Evolutionary conservation across 2,329 filamentous ascomycete genomes (phyloP), one percentile per base, ranked within the genome.

Genomic region (Chaetoscypha palmicola): DNA sequence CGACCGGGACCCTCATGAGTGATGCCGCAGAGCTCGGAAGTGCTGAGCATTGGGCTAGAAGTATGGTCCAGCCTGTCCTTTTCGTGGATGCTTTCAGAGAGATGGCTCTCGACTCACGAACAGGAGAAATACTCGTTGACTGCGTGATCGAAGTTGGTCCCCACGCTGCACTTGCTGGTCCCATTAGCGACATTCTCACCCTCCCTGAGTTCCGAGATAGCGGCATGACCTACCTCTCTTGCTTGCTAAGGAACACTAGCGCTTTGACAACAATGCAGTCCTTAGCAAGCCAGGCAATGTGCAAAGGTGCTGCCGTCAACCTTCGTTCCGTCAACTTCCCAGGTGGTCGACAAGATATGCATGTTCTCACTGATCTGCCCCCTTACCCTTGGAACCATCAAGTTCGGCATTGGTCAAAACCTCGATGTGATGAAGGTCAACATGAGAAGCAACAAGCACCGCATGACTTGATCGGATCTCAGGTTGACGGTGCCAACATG

Each of bases 351-450:
- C 24, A 43, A 16, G 39, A 45, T 33, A 16, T 39, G 11, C 20
- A 37, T 20, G 41, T 46, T 26, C 26, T 76, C 3, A 53, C 61
- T 1, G 64, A 73, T 43, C 55, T 78, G n/a, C 72, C 73, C 2
- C 62, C 66, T 2, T 77, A 77, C 47, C 64, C 70, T 1, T 78
- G 73, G 72, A 72, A 77, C 21, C 73, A 76, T 45, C 57, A 60
- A 16, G 69, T 65, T 22, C 60, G 55, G 0, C 74, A 74, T 53
- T 77, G 74, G 73, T 65, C 70, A 47, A 73, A 77, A 47, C 72
- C 71, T 2, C 67, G 71, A 37, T 55, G 73, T 2, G 70, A 69
- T 12, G 54, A 60, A 14, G 64, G 67, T 12, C 66, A 67, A 41
- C 66, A 71, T 1, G 66, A 69, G 46, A 64, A 69, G n/a, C 58